Conservation (phyloP, 2,329 filamentous ascomycete genomes). For the Colletotrichum costaricense region DNA sequence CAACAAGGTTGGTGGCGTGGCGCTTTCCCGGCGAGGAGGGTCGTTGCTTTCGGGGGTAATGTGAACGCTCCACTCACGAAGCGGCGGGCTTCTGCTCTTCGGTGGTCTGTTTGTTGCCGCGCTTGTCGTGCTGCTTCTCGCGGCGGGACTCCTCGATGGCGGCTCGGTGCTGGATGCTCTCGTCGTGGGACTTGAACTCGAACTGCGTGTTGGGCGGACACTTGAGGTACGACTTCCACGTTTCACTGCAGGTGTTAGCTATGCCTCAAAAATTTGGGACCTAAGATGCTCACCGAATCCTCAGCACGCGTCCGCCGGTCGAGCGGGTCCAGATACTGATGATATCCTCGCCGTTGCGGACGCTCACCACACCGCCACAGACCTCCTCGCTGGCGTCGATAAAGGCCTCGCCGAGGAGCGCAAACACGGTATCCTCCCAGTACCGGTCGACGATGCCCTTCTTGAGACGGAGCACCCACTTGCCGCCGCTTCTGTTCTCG, state of each 20-base stretch:
- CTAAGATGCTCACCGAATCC: slow-evolving; percentile 79
- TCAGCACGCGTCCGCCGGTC: slow-evolving; percentile 92
- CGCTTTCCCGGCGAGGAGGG: slow-evolving; percentile 7
- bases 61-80: slow-evolving; percentile 10
- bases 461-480: slow-evolving; percentile 97
- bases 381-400: slow-evolving; percentile 92
- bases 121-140: slow-evolving; percentile 74
- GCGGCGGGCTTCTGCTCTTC: slow-evolving; percentile 42
- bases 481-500: slow-evolving; percentile 94
- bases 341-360: slow-evolving; percentile 95
- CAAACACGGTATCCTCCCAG: slow-evolving; percentile 94
- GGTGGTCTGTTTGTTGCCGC: slow-evolving; percentile 46
- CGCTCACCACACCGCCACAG: slow-evolving; percentile 93
- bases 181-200: slow-evolving; percentile 95
- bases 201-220: slow-evolving; percentile 91
- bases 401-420: slow-evolving; percentile 94
- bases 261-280: too few species aligned
- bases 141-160: slow-evolving; percentile 92
- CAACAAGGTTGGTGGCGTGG: slow-evolving; percentile 24
- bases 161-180: slow-evolving; percentile 91
- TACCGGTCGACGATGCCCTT: slow-evolving; percentile 97
- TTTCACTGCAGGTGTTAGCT: slow-evolving; percentile 72
- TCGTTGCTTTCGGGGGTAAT: not conserved
- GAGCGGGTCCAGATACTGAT: slow-evolving; percentile 98
- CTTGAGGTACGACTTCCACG: slow-evolving; percentile 88